phyloP scores from a whole-genome alignment of 164 flowering plant species.

The Vitis rupestris region DNA sequence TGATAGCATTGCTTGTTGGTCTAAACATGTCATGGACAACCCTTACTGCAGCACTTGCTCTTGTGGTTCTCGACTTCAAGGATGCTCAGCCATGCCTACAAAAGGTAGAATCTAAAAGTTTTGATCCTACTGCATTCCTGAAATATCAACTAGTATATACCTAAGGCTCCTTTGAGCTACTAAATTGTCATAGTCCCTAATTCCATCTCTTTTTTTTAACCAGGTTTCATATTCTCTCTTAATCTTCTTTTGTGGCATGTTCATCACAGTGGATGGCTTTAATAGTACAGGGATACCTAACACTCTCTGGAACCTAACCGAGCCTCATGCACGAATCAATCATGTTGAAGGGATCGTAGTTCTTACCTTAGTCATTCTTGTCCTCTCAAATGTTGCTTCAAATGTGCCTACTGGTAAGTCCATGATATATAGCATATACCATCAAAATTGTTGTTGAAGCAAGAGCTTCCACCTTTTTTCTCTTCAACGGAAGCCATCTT shows the following conservation, averaged over 20 bases:
- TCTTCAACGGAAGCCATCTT: too few species aligned
- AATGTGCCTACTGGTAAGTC: constrained; percentile 68
- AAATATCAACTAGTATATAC: background rate
- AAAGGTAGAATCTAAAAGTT: constrained; percentile 31
- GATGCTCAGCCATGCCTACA: constrained; percentile 56
- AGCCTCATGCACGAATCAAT: constrained; percentile 53
- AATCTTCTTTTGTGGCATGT: constrained; percentile 74
- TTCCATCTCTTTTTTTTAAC: background rate
- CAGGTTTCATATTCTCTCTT: constrained; percentile 58
- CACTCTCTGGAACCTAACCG: constrained; percentile 53
- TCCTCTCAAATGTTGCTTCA: constrained; percentile 68
- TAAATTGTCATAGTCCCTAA: too few species aligned
- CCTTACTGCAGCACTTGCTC: constrained; percentile 56
- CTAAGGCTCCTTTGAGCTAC: background rate
- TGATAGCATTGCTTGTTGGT: constrained; percentile 46
- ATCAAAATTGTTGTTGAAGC: too few species aligned
- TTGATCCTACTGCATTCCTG: background rate
- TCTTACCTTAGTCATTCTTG: constrained; percentile 49
- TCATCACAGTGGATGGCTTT: constrained; percentile 69
- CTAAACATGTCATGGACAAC: constrained; percentile 72
- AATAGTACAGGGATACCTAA: constrained; percentile 65
- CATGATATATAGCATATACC: too few species aligned
- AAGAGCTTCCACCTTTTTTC: too few species aligned
- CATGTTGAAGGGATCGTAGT: constrained; percentile 39
- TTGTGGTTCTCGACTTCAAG: constrained; percentile 65